phyloP scores from a whole-genome alignment of 2,329 filamentous ascomycete species.

The Diaporthe batatas region DNA sequence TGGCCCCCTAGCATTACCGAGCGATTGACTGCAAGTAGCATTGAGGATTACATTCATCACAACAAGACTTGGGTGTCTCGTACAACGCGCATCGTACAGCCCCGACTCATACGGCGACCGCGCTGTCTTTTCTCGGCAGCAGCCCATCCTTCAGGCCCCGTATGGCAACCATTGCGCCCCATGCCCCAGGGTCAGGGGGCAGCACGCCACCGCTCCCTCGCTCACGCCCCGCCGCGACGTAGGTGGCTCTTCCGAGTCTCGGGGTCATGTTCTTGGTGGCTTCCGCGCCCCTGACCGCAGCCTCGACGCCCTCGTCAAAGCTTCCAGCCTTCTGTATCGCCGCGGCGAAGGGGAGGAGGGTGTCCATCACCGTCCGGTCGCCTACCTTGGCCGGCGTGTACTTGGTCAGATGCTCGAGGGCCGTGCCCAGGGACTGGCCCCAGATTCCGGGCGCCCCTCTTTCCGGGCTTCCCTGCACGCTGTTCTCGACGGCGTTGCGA shows the following conservation, averaged over 20 bases:
- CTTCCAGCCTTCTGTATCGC: constrained; percentile 59
- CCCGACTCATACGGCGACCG: constrained; percentile 4
- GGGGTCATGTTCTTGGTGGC: constrained; percentile 75
- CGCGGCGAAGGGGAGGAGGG: constrained; percentile 66
- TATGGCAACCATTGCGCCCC: constrained; percentile 73
- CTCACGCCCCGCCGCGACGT: constrained; percentile 69
- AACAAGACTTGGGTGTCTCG: not conserved
- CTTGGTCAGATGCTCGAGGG: constrained; percentile 60
- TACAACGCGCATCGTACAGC: not conserved
- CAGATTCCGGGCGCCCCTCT: constrained; percentile 57
- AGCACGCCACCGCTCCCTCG: constrained; percentile 45
- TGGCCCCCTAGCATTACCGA: not conserved
- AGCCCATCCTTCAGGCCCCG: constrained; percentile 51
- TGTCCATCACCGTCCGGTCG: constrained; percentile 70
- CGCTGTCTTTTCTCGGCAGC: constrained; percentile 18
- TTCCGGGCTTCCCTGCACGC: constrained; percentile 43
- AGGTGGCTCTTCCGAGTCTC: constrained; percentile 75
- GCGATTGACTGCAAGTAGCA: not conserved
- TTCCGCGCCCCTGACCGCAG: constrained; percentile 71
- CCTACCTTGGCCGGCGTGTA: constrained; percentile 69
- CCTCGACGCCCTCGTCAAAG: constrained; percentile 68
- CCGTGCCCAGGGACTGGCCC: constrained; percentile 57
- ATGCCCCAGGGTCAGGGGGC: constrained; percentile 78
- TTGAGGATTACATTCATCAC: not conserved
- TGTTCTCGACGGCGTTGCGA: constrained; percentile 54